phyloP scores from a whole-genome alignment of 139 green algal species.

The Penium margaritaceum region DNA sequence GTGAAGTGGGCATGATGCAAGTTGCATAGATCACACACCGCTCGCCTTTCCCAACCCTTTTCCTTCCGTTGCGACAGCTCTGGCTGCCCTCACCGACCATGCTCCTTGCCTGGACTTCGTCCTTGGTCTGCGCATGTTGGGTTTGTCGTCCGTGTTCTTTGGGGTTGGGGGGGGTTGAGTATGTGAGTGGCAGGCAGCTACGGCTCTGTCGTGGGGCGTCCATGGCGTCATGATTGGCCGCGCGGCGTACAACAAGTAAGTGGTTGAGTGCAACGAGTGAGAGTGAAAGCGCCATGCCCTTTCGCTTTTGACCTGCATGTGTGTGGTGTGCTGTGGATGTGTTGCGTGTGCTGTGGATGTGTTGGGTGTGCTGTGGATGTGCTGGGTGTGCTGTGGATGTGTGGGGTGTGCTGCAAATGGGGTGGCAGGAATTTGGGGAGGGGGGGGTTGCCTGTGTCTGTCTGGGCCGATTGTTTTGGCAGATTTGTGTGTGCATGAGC shows the following conservation, averaged over 20 bases:
- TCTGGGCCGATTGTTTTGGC: no score
- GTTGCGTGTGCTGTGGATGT: not conserved
- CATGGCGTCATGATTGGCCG: constrained; percentile 85
- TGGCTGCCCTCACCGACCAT: no score
- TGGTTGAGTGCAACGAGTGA: not conserved
- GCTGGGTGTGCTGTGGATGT: not conserved
- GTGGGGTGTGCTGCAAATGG: not conserved
- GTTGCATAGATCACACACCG: no score
- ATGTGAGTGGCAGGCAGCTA: constrained; percentile 48
- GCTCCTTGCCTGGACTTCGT: no score
- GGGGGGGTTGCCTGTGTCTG: no score
- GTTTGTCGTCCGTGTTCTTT: no score
- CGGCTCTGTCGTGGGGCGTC: constrained; percentile 38
- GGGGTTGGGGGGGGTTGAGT: constrained; percentile 36
- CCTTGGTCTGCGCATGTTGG: no score
- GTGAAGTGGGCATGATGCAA: no score
- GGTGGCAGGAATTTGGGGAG: not conserved
- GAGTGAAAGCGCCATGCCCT: not conserved
- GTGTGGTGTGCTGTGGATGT: not conserved
- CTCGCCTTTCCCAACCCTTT: no score
- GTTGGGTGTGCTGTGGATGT: not conserved
- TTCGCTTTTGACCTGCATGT: not conserved
- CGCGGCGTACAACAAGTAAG: constrained; percentile 60
- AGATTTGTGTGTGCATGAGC: no score
- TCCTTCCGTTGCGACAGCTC: no score